These are phyloP conservation scores for Aureobasidium sp. DNA, from an alignment of 2,329 filamentous ascomycete species.

Conservation along the genomic window DNA sequence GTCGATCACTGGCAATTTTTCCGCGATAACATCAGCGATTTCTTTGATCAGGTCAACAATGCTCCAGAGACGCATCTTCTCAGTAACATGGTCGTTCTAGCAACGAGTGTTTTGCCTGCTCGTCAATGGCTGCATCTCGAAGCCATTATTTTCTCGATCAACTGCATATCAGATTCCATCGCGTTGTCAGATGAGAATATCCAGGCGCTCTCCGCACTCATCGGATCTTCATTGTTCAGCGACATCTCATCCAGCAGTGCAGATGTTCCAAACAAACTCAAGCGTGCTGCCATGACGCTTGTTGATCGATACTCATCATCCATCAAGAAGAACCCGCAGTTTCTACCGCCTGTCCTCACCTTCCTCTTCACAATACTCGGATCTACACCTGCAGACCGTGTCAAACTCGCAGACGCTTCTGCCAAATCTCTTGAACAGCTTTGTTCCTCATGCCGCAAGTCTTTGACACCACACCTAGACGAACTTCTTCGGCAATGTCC, in stretches of 20 bases:
- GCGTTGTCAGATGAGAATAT: constrained; percentile 42
- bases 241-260: constrained; percentile 38
- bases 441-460: constrained; percentile 66
- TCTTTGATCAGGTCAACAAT: constrained; percentile 65
- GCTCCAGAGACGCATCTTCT: constrained; percentile 41
- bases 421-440: constrained; percentile 68
- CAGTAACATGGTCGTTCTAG: constrained; percentile 40
- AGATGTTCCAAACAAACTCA: constrained; percentile 54
- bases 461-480: constrained; percentile 59
- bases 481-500: constrained; percentile 67
- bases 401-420: constrained; percentile 57
- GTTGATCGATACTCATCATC: constrained; percentile 70
- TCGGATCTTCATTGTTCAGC: constrained; percentile 54
- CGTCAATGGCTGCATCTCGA: constrained; percentile 45
- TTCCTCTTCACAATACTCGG: constrained; percentile 66
- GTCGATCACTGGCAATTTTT: constrained; percentile 63
- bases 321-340: constrained; percentile 62
- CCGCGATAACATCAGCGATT: constrained; percentile 70
- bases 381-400: constrained; percentile 33
- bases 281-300: constrained; percentile 61
- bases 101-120: constrained; percentile 33
- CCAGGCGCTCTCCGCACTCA: constrained; percentile 52
- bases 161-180: constrained; percentile 52
- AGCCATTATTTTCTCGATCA: constrained; percentile 54
- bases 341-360: constrained; percentile 63